Conservation (phyloP, 2,329 filamentous ascomycete genomes). For the Arthrobotrys megalospora region DNA sequence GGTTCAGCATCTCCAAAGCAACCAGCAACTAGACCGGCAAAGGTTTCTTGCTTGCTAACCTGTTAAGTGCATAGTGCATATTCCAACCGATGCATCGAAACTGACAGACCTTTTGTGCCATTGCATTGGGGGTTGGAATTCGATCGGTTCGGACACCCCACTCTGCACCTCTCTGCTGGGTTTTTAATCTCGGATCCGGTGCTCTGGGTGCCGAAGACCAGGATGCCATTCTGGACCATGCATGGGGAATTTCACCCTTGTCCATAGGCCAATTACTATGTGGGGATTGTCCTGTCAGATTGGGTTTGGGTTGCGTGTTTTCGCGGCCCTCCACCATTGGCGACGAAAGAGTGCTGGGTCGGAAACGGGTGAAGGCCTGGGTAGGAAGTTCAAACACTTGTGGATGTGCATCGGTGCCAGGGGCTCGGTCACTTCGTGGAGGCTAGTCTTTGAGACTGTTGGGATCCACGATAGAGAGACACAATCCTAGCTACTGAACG, state of each 20-base stretch:
- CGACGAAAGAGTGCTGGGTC: no score
- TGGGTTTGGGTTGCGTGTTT: no score
- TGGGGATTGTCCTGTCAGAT: no score
- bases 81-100: neutral
- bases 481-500: no score
- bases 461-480: no score
- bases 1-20: neutral
- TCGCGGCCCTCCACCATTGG: no score
- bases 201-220: constrained; percentile 12
- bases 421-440: no score
- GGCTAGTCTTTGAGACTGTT: no score
- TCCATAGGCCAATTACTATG: neutral
- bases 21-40: neutral
- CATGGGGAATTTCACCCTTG: neutral
- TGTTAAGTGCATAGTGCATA: neutral
- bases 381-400: no score
- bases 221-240: constrained; percentile 4
- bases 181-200: constrained; percentile 28
- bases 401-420: no score
- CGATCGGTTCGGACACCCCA: neutral
- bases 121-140: neutral
- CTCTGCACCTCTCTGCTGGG: neutral
- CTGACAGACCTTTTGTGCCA: neutral
- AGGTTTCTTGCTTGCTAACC: neutral
- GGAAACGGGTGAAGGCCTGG: no score